phyloP scores from a whole-genome alignment of 768 basidiomycete species.

The Stropharia rugosoannulata region DNA sequence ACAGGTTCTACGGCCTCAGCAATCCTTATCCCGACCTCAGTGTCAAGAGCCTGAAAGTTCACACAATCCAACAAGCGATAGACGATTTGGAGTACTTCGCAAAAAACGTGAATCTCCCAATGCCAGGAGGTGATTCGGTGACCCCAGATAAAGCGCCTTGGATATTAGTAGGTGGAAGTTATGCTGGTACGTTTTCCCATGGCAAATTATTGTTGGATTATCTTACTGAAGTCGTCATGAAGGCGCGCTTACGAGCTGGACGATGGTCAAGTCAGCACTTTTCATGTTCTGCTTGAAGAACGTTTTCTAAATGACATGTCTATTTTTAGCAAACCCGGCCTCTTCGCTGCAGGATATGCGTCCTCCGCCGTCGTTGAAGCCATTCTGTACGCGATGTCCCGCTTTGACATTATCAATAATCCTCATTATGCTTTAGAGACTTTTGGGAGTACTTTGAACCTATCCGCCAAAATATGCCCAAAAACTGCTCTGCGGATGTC shows the following conservation, averaged over 20 bases:
- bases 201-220: background rate
- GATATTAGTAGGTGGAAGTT: slow-evolving; percentile 49
- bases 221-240: background rate
- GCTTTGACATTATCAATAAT: background rate
- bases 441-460: slow-evolving; percentile 76
- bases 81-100: slow-evolving; percentile 71
- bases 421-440: slow-evolving; percentile 29
- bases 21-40: slow-evolving; percentile 64
- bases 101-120: slow-evolving; percentile 59
- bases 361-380: slow-evolving; percentile 66
- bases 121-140: slow-evolving; percentile 59
- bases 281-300: background rate
- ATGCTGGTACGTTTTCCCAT: slow-evolving; percentile 30
- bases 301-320: background rate
- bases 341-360: slow-evolving; percentile 62
- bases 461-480: slow-evolving; percentile 61
- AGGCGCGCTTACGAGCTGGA: slow-evolving; percentile 53
- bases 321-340: slow-evolving; percentile 45
- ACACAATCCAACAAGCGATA: slow-evolving; percentile 71
- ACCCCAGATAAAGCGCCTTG: slow-evolving; percentile 49
- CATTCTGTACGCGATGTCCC: slow-evolving; percentile 32
- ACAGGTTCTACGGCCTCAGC: slow-evolving; percentile 71
- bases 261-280: slow-evolving; percentile 58
- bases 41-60: slow-evolving; percentile 50
- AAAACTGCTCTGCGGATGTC: slow-evolving; percentile 72